Percentiles rank a stretch among this genome's conserved stretches.
phyloP scores from a whole-genome alignment of 257 asterid genomes.

The Apocynum venetum region DNA sequence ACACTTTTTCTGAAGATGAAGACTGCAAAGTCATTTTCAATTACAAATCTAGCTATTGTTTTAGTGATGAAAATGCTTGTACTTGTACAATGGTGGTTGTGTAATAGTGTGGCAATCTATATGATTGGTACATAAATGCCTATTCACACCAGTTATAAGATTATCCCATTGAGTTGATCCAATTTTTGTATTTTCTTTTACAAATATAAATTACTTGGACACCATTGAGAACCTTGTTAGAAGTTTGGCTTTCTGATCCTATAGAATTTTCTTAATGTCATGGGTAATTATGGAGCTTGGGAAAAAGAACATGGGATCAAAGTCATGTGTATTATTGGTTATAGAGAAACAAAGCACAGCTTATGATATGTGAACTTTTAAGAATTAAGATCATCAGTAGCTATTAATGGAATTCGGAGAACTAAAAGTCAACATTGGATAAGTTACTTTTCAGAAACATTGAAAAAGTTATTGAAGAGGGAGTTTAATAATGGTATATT shows the following conservation, averaged over 20 bases:
- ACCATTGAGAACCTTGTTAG: not conserved
- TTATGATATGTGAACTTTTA: not conserved
- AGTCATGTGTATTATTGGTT: not conserved
- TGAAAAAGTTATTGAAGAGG: no score
- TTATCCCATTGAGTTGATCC: not conserved
- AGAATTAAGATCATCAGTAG: not conserved
- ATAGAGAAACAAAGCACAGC: not conserved
- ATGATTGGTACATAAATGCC: not conserved
- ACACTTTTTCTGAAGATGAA: conserved; percentile 9
- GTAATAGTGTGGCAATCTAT: not conserved
- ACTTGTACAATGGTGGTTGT: not conserved
- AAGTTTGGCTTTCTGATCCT: not conserved
- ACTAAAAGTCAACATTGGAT: no score
- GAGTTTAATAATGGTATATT: no score
- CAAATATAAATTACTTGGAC: not conserved
- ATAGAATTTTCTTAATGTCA: not conserved
- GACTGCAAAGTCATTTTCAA: not conserved
- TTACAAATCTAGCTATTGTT: not conserved
- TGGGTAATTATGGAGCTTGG: not conserved
- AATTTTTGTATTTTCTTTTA: not conserved
- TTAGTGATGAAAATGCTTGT: not conserved
- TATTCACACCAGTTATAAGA: not conserved
- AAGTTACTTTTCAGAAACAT: no score
- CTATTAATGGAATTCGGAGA: no score
- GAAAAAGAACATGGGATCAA: not conserved